Evolutionary conservation across 805 yeast genomes (phyloP).

Genomic region (Myxozyma kluyveri): DNA sequence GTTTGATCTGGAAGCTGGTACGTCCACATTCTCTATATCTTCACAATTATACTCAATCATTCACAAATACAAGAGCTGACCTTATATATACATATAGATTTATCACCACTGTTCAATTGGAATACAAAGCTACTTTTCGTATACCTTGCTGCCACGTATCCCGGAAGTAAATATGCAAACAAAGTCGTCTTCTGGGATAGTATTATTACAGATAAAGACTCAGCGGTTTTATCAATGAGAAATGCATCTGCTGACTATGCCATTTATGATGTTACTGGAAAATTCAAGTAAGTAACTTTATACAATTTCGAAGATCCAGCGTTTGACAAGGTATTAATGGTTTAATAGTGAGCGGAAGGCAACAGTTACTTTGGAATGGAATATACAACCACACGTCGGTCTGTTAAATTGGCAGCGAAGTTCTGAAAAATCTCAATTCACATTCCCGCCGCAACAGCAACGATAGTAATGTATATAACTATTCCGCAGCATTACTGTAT

Average conservation of each 20-base stretch:
- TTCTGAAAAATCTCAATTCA: constrained; percentile 15
- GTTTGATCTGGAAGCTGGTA: constrained; percentile 61
- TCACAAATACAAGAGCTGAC: background rate
- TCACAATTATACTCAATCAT: constrained; percentile 20
- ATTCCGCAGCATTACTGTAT: no score
- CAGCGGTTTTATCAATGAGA: constrained; percentile 55
- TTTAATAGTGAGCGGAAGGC: constrained; percentile 61
- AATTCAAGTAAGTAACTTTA: constrained; percentile 36
- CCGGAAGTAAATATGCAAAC: constrained; percentile 41
- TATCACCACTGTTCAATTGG: constrained; percentile 85
- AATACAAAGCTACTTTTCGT: constrained; percentile 95
- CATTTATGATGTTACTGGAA: constrained; percentile 77
- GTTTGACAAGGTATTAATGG: constrained; percentile 5
- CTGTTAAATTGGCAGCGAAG: constrained; percentile 49
- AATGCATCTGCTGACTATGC: constrained; percentile 69
- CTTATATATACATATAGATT: constrained; percentile 52
- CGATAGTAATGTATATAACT: no score
- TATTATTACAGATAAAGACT: constrained; percentile 58
- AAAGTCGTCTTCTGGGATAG: constrained; percentile 89
- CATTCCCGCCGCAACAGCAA: constrained; percentile 13
- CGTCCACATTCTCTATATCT: background rate
- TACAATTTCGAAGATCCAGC: background rate
- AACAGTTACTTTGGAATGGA: constrained; percentile 74
- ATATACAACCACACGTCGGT: constrained; percentile 89
- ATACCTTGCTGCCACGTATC: constrained; percentile 86